Conservation (phyloP, 2,329 filamentous ascomycete genomes). For the Metarhizium anisopliae region DNA sequence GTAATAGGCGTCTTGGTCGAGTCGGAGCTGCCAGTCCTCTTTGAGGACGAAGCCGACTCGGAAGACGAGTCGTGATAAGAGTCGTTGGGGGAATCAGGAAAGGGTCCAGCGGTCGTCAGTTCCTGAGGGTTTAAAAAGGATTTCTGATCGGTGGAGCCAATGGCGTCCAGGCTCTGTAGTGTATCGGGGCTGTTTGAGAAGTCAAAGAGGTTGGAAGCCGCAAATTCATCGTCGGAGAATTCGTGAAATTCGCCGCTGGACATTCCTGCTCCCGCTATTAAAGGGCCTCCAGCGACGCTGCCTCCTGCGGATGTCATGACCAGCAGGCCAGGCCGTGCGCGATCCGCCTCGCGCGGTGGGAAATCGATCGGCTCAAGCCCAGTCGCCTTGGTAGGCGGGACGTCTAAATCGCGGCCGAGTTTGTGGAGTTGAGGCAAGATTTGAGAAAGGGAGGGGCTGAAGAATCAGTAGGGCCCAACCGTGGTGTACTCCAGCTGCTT, state of each 20-base stretch:
- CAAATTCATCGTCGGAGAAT: constrained; percentile 28
- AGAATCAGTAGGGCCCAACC: neutral
- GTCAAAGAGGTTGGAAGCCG: constrained; percentile 23
- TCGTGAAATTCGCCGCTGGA: constrained; percentile 28
- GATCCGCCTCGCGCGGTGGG: constrained; percentile 9
- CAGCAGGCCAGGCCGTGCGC: constrained; percentile 14
- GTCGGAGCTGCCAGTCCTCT: constrained; percentile 35
- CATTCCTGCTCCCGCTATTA: constrained; percentile 29
- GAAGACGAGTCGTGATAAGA: constrained; percentile 42
- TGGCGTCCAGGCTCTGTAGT: constrained; percentile 23
- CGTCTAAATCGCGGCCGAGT: neutral
- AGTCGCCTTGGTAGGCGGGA: neutral
- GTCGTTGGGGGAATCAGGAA: constrained; percentile 31
- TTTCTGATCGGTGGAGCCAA: constrained; percentile 21
- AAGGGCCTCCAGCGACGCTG: constrained; percentile 26
- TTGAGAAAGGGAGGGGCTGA: neutral
- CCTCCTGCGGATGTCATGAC: constrained; percentile 26
- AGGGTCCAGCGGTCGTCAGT: constrained; percentile 26
- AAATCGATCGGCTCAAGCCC: neutral
- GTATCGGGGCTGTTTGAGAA: constrained; percentile 29
- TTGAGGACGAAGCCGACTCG: constrained; percentile 40
- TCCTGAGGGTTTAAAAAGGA: constrained; percentile 24
- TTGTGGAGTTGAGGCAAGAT: neutral
- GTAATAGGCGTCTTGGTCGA: constrained; percentile 35
- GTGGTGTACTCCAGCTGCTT: neutral